A percentile compares a stretch with the other conserved stretches of the same genome.
phyloP scores from a whole-genome alignment of 1,284 basidiomycete species.

The Rhodotorula sp. region DNA sequence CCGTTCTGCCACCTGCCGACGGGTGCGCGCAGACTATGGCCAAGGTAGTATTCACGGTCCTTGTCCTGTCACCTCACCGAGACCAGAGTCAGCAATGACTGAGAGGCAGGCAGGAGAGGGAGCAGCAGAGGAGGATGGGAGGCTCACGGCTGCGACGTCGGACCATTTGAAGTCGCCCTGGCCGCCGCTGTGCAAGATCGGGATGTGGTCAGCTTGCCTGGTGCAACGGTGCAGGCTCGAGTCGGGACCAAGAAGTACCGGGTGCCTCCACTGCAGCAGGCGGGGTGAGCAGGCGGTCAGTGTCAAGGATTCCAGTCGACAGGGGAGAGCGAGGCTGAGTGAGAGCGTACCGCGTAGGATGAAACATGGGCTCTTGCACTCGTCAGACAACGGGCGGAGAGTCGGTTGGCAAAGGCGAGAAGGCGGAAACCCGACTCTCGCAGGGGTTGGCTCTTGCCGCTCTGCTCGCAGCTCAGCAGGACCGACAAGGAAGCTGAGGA shows the following conservation, averaged over 20 bases:
- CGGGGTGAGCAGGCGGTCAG: not conserved
- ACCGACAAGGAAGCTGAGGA: no score
- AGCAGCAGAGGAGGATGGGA: not conserved
- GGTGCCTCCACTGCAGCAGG: constrained; percentile 28
- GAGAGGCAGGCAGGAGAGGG: not conserved
- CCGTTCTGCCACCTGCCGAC: constrained; percentile 41
- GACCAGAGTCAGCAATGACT: not conserved
- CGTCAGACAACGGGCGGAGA: not conserved
- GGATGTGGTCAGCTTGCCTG: not conserved
- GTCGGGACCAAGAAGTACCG: constrained; percentile 6
- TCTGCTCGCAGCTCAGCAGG: no score
- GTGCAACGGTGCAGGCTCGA: no score
- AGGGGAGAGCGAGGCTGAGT: not conserved
- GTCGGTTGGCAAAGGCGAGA: not conserved
- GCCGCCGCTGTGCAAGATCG: constrained; percentile 18
- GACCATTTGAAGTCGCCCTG: constrained; percentile 42
- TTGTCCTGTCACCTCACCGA: constrained; percentile 29
- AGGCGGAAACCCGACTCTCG: no score
- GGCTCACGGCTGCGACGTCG: constrained; percentile 31
- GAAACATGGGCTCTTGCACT: constrained; percentile 14
- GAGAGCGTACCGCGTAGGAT: constrained; percentile 24
- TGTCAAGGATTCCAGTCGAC: not conserved
- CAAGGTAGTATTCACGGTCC: constrained; percentile 43
- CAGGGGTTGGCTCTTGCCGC: no score
- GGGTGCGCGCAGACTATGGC: constrained; percentile 41